Evolutionary conservation across 208 protist species (phyloP), one percentile per base, ranked within the genome.

Genomic region (Lotmaria passim): DNA sequence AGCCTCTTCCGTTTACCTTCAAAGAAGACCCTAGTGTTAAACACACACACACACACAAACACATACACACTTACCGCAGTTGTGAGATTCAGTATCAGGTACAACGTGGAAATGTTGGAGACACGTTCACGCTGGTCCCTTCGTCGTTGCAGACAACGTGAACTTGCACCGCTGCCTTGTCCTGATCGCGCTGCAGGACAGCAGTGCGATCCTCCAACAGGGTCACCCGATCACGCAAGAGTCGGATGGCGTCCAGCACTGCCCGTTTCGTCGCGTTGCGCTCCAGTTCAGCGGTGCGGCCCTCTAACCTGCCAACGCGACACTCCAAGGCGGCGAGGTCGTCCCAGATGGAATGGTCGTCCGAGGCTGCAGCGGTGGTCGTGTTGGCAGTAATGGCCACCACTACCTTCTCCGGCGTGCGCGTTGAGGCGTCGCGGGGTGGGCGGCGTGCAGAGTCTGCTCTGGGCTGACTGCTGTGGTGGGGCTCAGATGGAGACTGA

Each of bases 171-270:
- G 21, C 5, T 11, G 14, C 38, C 4, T 33, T 21, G 3, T 48
- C 34, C 1, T 33, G 23, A 11, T n/a, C 38, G 19, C 38, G 50
- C 51, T 67, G 59, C 7, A 74, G 69, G 19, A 44, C 15, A 12
- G 30, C 11, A 8, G 41, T 31, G 59, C 69, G 59, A 7, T 51
- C 38, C 39, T 73, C 68, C 56, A 73, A 10, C 31, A 41, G 33
- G n/a, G 28, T 24, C 17, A 66, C 59, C 1, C 50, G 50, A 47
- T 33, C 57, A 3, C 39, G 39, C 58, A 73, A 12, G 7, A 44
- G 38, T 4, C 15, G 48, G 17, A 73, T 58, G 6, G 48, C 68
- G 5, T 73, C 58, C 7, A 73, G 58, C 12, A 66, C 68, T 21
- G 56, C 43, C 3, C 68, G 47, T 48, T 66, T 65, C 48, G 36